Evolutionary conservation across 257 asterid genomes (phyloP).

Genomic region (Solanum commersonii): DNA sequence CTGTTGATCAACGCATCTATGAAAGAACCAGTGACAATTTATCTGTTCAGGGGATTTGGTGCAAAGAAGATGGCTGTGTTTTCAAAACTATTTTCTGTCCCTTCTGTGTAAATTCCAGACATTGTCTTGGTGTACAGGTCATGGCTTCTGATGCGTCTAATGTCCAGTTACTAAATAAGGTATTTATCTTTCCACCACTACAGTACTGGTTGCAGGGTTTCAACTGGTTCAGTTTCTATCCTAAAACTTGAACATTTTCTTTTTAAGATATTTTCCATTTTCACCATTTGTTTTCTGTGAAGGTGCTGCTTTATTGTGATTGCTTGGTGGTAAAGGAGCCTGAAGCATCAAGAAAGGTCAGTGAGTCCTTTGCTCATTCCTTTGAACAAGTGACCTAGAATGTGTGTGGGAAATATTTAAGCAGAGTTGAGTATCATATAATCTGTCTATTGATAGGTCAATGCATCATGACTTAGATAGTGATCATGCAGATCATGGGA

Average conservation of each 20-base stretch:
- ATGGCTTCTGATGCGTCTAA: conserved; percentile 80
- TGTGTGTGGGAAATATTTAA: not conserved
- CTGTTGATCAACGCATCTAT: conserved; percentile 38
- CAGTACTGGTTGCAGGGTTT: not conserved
- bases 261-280: not conserved
- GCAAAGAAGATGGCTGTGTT: conserved; percentile 95
- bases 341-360: conserved; percentile 40
- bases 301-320: conserved; percentile 54
- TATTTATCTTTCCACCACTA: not conserved
- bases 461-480: not conserved
- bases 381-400: not conserved
- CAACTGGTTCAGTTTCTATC: not conserved
- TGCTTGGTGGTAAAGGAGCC: conserved; percentile 36
- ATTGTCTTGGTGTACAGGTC: conserved; percentile 80
- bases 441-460: not conserved
- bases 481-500: not conserved
- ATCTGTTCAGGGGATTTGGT: conserved; percentile 77
- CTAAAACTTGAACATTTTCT: not conserved
- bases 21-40: conserved; percentile 26
- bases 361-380: not conserved
- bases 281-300: conserved; percentile 11
- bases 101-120: conserved; percentile 38
- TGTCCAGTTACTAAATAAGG: conserved; percentile 67
- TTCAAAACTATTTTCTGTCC: conserved; percentile 70
- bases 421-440: not conserved